Conservation (phyloP, 164 flowering plant species). For the Nelumbo lutea region DNA sequence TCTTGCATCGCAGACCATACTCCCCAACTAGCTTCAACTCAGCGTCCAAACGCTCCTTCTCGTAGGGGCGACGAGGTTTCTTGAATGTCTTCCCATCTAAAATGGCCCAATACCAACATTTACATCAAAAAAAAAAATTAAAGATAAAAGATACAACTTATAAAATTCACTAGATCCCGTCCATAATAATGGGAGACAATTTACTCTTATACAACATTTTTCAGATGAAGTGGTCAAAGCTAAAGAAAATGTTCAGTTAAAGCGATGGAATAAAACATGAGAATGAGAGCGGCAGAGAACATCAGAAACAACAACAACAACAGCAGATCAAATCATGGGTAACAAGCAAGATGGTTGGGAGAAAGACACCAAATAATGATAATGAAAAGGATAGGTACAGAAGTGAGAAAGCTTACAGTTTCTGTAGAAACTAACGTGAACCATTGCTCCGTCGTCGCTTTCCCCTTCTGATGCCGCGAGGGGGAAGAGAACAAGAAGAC, state of each 20-base stretch:
- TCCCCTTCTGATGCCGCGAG: not conserved
- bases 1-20: slow-evolving; percentile 53
- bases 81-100: slow-evolving; percentile 62
- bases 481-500: not conserved
- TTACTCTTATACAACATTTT: not conserved
- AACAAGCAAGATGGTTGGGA: too few species aligned
- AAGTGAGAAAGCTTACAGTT: slow-evolving; percentile 13
- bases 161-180: not conserved
- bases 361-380: too few species aligned
- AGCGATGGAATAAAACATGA: too few species aligned
- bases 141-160: not conserved
- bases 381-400: too few species aligned
- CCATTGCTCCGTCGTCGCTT: slow-evolving; percentile 8
- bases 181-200: too few species aligned
- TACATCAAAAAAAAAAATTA: not conserved
- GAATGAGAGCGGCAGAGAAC: too few species aligned
- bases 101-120: not conserved
- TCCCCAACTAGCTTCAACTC: slow-evolving; percentile 64
- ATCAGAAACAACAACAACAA: too few species aligned
- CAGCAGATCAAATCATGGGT: too few species aligned
- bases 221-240: not conserved
- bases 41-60: slow-evolving; percentile 70
- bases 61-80: slow-evolving; percentile 62
- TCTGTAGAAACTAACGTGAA: slow-evolving; percentile 22
- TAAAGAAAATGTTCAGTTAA: not conserved